Base-by-base conservation (phyloP, 129 eudicot species). In the Lonicera japonica region DNA sequence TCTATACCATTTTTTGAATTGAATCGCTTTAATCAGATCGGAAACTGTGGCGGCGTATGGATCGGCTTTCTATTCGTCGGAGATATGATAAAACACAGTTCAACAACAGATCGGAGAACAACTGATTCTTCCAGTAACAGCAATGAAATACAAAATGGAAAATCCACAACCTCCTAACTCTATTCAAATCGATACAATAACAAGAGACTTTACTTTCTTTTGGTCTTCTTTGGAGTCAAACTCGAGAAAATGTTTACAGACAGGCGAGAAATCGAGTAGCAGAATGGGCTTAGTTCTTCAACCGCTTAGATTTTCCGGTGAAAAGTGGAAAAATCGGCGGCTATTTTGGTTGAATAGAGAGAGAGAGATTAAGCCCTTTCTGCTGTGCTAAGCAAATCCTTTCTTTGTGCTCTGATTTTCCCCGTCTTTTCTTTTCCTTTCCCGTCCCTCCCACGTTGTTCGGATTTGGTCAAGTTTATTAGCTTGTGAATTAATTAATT, bases 361-460 rank as follows among this genome's bases (percentile, higher is more conserved):
- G 24, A 25, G 51, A 46, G 40, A 6, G 22, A 16, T 23, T 21
- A 59, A 45, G 23, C 25, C 58, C 25, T 19, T 19, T 62, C 25
- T 62, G 55, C 55, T 50, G 14, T 15, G 60, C 59, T 21, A 59
- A 70, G 70, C 62, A 55, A 59, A 78, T 60, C 68, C 72, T 21
- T 19, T 53, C 56, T 68, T 23, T 54, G 53, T 57, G 62, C 45
- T 14, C 11, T 16, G 0, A 39, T 54, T 56, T 56, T 59, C 22
- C 10, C 16, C 16, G 41, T 54, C 52, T 29, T 59, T 66, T 41
- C 52, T 20, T 22, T 55, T 64, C 15, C 65, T 70, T n/a, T 16
- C 20, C 11, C 50, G 15, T 81, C 79, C 68, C 56, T 73, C 79
- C 66, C 86, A 73, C 83, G 86, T 81, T 66, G 83, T 77, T 73